Percentiles rank a stretch among this genome's conserved stretches.
Evolutionary conservation across 768 basidiomycete genomes (phyloP).

Genomic region (Lyophyllum shimeji): DNA sequence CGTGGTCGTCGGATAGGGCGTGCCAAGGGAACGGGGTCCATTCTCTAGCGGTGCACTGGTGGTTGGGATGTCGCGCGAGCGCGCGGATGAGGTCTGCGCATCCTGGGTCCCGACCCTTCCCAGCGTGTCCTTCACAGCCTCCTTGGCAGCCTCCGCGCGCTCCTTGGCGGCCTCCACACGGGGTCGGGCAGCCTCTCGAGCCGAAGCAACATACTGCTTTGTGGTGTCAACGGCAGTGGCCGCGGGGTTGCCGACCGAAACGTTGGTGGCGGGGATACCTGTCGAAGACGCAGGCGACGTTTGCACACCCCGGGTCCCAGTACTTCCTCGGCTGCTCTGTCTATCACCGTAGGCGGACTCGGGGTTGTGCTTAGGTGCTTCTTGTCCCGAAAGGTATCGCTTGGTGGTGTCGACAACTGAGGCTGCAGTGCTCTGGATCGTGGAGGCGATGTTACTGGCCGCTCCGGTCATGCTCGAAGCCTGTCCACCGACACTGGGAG

Average conservation of each 20-base stretch:
- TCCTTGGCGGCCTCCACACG: constrained; percentile 40
- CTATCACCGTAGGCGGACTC: constrained; percentile 30
- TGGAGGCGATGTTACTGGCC: constrained; percentile 24
- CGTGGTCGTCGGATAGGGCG: constrained; percentile 28
- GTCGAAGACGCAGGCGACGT: too few relatives aligned
- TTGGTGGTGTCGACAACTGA: constrained; percentile 27
- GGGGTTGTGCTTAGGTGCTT: constrained; percentile 38
- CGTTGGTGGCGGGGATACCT: too few relatives aligned
- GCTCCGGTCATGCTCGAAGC: constrained; percentile 11
- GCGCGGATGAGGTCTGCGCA: constrained; percentile 12
- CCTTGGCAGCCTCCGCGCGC: constrained; percentile 38
- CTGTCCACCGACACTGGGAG: constrained; percentile 24
- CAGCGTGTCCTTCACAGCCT: constrained; percentile 29
- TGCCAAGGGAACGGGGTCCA: constrained; percentile 30
- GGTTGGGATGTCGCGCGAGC: constrained; percentile 29
- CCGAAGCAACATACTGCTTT: constrained; percentile 14
- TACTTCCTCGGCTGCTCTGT: too few relatives aligned
- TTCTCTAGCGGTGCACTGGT: constrained; percentile 42
- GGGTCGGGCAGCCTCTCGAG: constrained; percentile 35
- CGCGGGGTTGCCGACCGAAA: constrained; percentile 31
- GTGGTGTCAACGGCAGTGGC: constrained; percentile 27
- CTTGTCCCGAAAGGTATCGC: constrained; percentile 22
- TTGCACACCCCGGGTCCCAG: too few relatives aligned
- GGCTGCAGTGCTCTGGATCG: constrained; percentile 32
- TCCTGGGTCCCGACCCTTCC: constrained; percentile 19